Evolutionary conservation across 2,329 filamentous ascomycete genomes (phyloP).

Genomic region (Dendrostoma leiphaemia): DNA sequence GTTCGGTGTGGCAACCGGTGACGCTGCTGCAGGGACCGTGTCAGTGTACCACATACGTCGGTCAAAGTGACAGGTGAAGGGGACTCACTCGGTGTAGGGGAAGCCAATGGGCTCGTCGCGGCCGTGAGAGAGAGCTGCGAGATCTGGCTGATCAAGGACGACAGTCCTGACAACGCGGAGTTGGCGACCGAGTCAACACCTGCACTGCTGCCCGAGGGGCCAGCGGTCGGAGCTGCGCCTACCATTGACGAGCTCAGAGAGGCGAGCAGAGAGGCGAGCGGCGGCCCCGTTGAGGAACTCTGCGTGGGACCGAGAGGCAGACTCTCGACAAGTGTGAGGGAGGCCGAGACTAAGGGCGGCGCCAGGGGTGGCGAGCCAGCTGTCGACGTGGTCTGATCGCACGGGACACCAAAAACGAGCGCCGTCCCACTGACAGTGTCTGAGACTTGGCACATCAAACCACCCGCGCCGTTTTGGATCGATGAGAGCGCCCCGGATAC

Average conservation of each 20-base stretch:
- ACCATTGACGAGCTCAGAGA: conserved; percentile 14
- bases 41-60: background rate
- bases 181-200: conserved; percentile 7
- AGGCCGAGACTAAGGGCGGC: conserved; percentile 6
- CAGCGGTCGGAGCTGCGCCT: background rate
- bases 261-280: conserved; percentile 14
- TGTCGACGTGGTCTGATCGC: background rate
- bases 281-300: background rate
- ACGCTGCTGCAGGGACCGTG: background rate
- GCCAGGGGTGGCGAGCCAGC: background rate
- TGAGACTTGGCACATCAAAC: conserved; percentile 12
- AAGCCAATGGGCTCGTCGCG: background rate
- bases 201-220: background rate
- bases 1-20: background rate
- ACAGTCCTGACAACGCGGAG: conserved; percentile 12
- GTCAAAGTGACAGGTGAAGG: no score
- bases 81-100: conserved; percentile 6
- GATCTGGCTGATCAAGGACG: conserved; percentile 16
- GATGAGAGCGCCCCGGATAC: conserved; percentile 9
- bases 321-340: conserved; percentile 6
- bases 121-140: conserved; percentile 13
- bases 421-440: conserved; percentile 13
- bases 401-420: conserved; percentile 16
- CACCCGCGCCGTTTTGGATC: conserved; percentile 2
- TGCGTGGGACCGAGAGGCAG: background rate